These are phyloP conservation scores for Kentomonas sorsogonicus DNA, from an alignment of 208 protist genomes.

Conservation along the genomic window DNA sequence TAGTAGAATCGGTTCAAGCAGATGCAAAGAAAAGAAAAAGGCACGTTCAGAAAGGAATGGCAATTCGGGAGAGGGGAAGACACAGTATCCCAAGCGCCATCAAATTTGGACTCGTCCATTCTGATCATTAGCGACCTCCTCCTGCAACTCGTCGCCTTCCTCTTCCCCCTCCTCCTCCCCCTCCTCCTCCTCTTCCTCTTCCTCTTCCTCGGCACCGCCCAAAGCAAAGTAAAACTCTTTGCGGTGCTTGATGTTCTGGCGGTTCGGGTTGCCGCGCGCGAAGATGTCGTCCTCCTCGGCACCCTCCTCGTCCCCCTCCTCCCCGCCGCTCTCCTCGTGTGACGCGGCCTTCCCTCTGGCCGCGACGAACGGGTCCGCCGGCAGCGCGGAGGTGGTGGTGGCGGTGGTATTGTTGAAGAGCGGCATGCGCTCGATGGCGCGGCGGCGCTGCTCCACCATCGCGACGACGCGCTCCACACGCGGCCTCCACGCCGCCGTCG, in stretches of 20 bases:
- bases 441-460: constrained; percentile 25
- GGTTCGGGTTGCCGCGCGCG: constrained; percentile 52
- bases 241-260: constrained; percentile 67
- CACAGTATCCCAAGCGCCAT: no score
- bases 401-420: constrained; percentile 28
- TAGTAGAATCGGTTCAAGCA: no score
- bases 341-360: neutral
- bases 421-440: constrained; percentile 42
- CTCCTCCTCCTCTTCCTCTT: constrained; percentile 37
- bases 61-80: no score
- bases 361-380: constrained; percentile 15
- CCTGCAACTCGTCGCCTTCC: neutral
- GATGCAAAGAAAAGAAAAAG: no score
- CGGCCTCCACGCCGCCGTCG: constrained; percentile 20
- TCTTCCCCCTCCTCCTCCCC: constrained; percentile 20
- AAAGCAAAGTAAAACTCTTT: constrained; percentile 67
- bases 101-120: no score
- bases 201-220: constrained; percentile 49
- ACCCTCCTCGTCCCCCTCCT: constrained; percentile 5
- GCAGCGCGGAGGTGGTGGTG: constrained; percentile 58
- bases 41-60: no score
- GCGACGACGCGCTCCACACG: constrained; percentile 29
- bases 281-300: constrained; percentile 15
- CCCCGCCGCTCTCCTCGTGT: constrained; percentile 9
- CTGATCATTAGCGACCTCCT: neutral